Evolutionary conservation across 257 asterid species (phyloP).

Genomic region (Cordia subcordata): DNA sequence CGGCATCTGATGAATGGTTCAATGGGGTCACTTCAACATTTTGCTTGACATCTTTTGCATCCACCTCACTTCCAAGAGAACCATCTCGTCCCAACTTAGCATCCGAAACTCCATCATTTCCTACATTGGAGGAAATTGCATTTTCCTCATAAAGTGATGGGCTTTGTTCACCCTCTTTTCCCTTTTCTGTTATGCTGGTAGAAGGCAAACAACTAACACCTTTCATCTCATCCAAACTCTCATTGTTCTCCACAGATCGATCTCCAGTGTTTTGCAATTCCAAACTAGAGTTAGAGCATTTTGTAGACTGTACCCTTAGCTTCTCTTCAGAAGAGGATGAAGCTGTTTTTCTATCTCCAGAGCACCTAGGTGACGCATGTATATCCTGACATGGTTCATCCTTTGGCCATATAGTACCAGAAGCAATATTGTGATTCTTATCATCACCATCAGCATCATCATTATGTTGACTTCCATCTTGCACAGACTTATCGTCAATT

Average conservation of each 20-base stretch:
- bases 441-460: conserved; percentile 28
- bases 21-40: conserved; percentile 24
- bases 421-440: conserved; percentile 28
- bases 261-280: conserved; percentile 26
- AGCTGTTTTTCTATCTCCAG: conserved; percentile 26
- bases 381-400: conserved; percentile 25
- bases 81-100: conserved; percentile 19
- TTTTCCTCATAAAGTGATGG: conserved; percentile 27
- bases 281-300: conserved; percentile 12
- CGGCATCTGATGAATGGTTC: conserved; percentile 13
- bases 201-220: conserved; percentile 17
- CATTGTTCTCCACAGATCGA: conserved; percentile 23
- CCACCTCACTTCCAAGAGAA: conserved; percentile 6
- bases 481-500: conserved; percentile 21
- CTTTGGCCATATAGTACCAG: conserved; percentile 24
- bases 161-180: conserved; percentile 20
- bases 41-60: conserved; percentile 19
- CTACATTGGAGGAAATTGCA: conserved; percentile 10
- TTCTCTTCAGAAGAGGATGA: conserved; percentile 29
- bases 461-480: conserved; percentile 18
- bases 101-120: conserved; percentile 17
- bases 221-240: conserved; percentile 27
- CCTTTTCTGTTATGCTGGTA: conserved; percentile 20
- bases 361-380: conserved; percentile 17
- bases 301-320: conserved; percentile 19